Conservation (phyloP, 2,329 filamentous ascomycete species). For the Ilyonectria destructans region DNA sequence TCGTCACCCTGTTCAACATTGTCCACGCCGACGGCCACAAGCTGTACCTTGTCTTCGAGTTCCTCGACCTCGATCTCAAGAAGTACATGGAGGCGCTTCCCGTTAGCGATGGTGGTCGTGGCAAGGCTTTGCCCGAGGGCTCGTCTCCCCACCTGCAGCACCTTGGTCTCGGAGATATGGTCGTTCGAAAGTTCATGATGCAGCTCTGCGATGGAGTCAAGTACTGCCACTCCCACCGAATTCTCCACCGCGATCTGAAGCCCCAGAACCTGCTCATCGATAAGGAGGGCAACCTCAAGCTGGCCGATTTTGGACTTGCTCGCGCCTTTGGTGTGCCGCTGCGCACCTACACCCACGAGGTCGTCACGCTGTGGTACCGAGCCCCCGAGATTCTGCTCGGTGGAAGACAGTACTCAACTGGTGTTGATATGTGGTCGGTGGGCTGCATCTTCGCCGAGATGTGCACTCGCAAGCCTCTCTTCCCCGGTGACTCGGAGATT, state of each 20-base stretch:
- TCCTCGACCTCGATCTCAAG: slow-evolving; percentile 92
- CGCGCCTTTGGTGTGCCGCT: slow-evolving; percentile 93
- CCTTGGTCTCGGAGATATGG: slow-evolving; percentile 82
- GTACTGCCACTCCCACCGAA: slow-evolving; percentile 91
- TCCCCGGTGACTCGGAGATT: slow-evolving; percentile 87
- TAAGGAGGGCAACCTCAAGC: slow-evolving; percentile 88
- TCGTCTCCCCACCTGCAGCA: slow-evolving; percentile 75
- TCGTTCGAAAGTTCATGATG: slow-evolving; percentile 95
- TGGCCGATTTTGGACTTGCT: slow-evolving; percentile 92
- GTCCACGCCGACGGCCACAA: slow-evolving; percentile 96
- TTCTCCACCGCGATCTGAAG: slow-evolving; percentile 91
- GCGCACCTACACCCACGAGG: slow-evolving; percentile 94
- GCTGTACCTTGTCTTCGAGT: slow-evolving; percentile 94
- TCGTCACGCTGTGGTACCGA: slow-evolving; percentile 95
- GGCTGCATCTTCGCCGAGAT: slow-evolving; percentile 97
- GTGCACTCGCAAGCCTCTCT: slow-evolving; percentile 93
- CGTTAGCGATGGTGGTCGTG: slow-evolving; percentile 86
- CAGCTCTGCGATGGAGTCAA: slow-evolving; percentile 88
- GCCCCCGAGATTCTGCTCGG: slow-evolving; percentile 92
- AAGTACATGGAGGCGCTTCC: slow-evolving; percentile 97
- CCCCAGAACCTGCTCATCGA: slow-evolving; percentile 93
- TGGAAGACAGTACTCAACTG: slow-evolving; percentile 92
- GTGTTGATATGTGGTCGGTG: slow-evolving; percentile 96
- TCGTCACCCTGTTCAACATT: slow-evolving; percentile 90
- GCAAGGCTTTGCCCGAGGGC: slow-evolving; percentile 88